phyloP scores from a whole-genome alignment of 164 flowering plant species.

The Pachysandra terminalis region DNA sequence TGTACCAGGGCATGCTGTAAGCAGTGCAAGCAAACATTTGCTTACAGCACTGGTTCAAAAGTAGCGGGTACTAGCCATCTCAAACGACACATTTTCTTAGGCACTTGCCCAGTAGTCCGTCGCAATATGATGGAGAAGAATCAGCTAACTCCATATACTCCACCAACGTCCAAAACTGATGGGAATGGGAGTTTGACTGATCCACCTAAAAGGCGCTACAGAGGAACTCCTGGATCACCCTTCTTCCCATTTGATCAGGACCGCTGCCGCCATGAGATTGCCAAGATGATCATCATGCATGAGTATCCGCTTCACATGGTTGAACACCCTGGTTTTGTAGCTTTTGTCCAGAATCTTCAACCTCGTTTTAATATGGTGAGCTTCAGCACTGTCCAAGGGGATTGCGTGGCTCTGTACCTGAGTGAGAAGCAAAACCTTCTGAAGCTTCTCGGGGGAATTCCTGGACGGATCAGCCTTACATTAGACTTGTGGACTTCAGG shows the following conservation, averaged over 20 bases:
- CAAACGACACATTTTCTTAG: slow-evolving; percentile 67
- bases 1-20: slow-evolving; percentile 70
- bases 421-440: slow-evolving; percentile 53
- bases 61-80: slow-evolving; percentile 90
- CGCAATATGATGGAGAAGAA: slow-evolving; percentile 29
- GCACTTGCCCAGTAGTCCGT: slow-evolving; percentile 53
- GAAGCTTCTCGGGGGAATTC: slow-evolving; percentile 36
- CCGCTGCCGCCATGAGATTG: slow-evolving; percentile 47
- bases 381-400: slow-evolving; percentile 49
- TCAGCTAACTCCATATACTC: slow-evolving; percentile 21
- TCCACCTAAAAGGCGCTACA: slow-evolving; percentile 45
- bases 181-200: slow-evolving; percentile 25
- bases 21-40: slow-evolving; percentile 74
- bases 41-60: slow-evolving; percentile 72
- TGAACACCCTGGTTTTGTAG: slow-evolving; percentile 60
- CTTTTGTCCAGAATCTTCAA: slow-evolving; percentile 52
- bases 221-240: slow-evolving; percentile 26
- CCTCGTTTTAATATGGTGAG: slow-evolving; percentile 56
- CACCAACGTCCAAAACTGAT: slow-evolving; percentile 27
- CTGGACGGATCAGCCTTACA: slow-evolving; percentile 57
- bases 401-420: slow-evolving; percentile 45
- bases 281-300: slow-evolving; percentile 73
- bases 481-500: slow-evolving; percentile 61
- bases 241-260: slow-evolving; percentile 48
- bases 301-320: slow-evolving; percentile 73